Evolutionary conservation across 1,284 basidiomycete genomes (phyloP), one percentile per base, ranked within the genome.

Genomic region (Cronartium quercuum): DNA sequence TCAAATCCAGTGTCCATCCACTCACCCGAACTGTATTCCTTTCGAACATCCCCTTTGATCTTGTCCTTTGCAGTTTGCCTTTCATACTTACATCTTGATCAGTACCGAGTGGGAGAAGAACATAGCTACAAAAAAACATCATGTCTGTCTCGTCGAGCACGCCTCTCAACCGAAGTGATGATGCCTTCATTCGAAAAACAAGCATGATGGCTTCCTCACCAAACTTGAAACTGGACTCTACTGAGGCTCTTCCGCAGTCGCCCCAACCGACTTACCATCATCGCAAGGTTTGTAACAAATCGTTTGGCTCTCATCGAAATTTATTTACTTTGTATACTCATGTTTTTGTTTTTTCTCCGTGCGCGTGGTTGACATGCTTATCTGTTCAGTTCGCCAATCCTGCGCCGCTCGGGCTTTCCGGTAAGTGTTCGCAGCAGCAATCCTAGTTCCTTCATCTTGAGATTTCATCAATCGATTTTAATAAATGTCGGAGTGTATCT

Each of bases 331-430:
- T n/a, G n/a, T n/a, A n/a, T n/a, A n/a, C n/a, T n/a, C n/a, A n/a
- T n/a, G n/a, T n/a, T n/a, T n/a, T n/a, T n/a, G n/a, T n/a, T n/a
- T n/a, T n/a, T n/a, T n/a, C n/a, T n/a, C n/a, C n/a, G n/a, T n/a
- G n/a, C 44, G 10, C 44, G 10, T 47, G 44, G n/a, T 47, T 10
- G 44, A 10, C 10, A 47, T 47, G 44, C n/a, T 47, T 47, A n/a
- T 51, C 47, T 64, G 35, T 64, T 41, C 24, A 64, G 62, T 64
- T 38, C 41, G 62, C 62, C 34, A 64, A 64, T 40, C 62, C 62
- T 12, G 62, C 35, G 13, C 62, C 62, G 9, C 24, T 64, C 9
- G 62, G 62, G 4, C 24, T 64, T 18, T 37, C 34, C 24, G 18
- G 35, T 35, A 34, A 63, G 15, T 24, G n/a, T 57, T n/a, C n/a